phyloP scores from a whole-genome alignment of 202 grass and related monocot genomes.

The Carex arenaria region DNA sequence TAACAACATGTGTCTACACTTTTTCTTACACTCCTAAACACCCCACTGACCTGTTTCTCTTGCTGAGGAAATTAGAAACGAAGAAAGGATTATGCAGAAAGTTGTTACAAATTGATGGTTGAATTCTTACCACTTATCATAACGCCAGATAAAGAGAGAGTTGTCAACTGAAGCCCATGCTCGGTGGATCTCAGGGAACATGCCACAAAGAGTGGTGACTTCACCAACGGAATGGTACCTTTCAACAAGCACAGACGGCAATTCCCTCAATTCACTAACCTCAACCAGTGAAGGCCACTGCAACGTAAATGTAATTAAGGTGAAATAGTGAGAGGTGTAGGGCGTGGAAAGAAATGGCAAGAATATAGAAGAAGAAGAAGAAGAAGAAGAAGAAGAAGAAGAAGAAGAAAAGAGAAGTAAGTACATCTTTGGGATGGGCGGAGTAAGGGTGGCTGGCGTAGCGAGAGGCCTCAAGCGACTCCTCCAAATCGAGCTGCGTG shows the following conservation, averaged over 20 bases:
- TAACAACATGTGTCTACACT: neutral
- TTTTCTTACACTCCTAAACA: neutral
- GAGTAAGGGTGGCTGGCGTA: slow-evolving; percentile 92
- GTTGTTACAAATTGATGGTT: neutral
- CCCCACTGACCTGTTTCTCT: neutral
- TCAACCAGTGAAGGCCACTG: slow-evolving; percentile 97
- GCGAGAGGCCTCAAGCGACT: slow-evolving; percentile 89
- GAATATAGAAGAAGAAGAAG: no score
- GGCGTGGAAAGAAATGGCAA: neutral
- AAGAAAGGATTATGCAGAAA: slow-evolving; percentile 1
- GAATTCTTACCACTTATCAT: slow-evolving; percentile 76
- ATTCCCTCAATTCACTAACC: slow-evolving; percentile 72
- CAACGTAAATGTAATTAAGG: neutral
- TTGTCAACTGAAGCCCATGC: slow-evolving; percentile 98
- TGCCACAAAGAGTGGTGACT: slow-evolving; percentile 94
- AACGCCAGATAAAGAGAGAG: slow-evolving; percentile 85
- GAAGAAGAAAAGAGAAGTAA: no score
- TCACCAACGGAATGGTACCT: slow-evolving; percentile 88
- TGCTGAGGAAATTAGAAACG: neutral
- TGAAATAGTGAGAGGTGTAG: neutral
- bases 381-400: no score
- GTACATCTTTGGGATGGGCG: slow-evolving; percentile 86
- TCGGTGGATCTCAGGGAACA: slow-evolving; percentile 79
- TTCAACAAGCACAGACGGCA: slow-evolving; percentile 80
- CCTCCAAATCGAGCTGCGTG: slow-evolving; percentile 81